Conservation (phyloP, 179 eudicot species). For the Vitellaria paradoxa region DNA sequence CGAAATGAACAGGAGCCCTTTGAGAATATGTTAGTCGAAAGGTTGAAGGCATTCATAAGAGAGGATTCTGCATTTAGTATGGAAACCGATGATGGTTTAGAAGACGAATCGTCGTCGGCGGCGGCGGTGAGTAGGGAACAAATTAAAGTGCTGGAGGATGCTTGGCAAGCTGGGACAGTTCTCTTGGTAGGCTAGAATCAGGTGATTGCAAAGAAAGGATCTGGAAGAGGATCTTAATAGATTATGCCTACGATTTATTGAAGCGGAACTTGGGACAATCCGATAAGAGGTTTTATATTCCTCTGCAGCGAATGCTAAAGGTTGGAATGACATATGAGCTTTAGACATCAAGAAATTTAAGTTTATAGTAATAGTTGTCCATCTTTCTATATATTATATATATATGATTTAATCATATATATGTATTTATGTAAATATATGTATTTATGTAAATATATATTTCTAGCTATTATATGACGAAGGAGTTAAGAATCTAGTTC, state of each 20-base stretch:
- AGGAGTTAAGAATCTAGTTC: no score
- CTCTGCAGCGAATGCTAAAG: conserved; percentile 62
- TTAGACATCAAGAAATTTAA: conserved; percentile 14
- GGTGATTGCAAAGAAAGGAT: conserved; percentile 43
- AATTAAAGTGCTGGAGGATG: conserved; percentile 37
- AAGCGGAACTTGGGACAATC: conserved; percentile 59
- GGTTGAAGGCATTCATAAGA: conserved; percentile 42
- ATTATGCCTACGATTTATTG: conserved; percentile 60
- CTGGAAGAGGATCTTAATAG: conserved; percentile 50
- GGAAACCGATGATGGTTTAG: background rate
- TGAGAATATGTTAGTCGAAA: conserved; percentile 39
- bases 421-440: no score
- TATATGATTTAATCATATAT: no score
- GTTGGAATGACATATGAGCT: conserved; percentile 91
- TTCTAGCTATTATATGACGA: background rate
- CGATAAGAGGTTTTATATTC: conserved; percentile 56
- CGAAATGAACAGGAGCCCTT: conserved; percentile 40
- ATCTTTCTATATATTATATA: no score
- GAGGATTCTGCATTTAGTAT: conserved; percentile 24
- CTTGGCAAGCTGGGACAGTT: conserved; percentile 41
- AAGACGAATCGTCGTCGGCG: background rate
- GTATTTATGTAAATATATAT: no score
- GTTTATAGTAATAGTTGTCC: no score
- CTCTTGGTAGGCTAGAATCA: conserved; percentile 62
- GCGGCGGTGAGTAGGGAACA: conserved; percentile 26